A percentile compares a stretch with the other conserved stretches of the same genome.
These are phyloP conservation scores for Vitis hybrid DNA, from an alignment of 177 flowering plant species.

Conservation along the genomic window DNA sequence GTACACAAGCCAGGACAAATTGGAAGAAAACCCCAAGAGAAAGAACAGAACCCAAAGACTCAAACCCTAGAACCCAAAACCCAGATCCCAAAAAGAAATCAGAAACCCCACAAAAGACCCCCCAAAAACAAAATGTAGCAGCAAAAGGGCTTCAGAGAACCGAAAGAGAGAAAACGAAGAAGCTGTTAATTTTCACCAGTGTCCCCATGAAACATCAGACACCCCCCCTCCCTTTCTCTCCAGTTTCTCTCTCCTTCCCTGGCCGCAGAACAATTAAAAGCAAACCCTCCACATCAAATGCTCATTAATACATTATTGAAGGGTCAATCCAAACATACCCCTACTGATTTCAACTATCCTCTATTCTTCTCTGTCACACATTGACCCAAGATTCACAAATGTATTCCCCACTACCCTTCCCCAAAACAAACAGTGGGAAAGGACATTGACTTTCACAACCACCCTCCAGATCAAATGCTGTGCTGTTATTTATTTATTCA, in stretches of 20 bases:
- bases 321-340: slow-evolving; percentile 23
- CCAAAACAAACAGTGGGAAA: slow-evolving; percentile 16
- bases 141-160: neutral
- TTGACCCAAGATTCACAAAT: neutral
- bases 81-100: slow-evolving; percentile 27
- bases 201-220: slow-evolving; percentile 20
- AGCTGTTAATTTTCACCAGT: neutral
- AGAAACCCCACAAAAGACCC: slow-evolving; percentile 4
- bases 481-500: slow-evolving; percentile 6
- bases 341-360: slow-evolving; percentile 16
- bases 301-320: slow-evolving; percentile 20
- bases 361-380: slow-evolving; percentile 11
- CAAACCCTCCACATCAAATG: slow-evolving; percentile 24
- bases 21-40: slow-evolving; percentile 18
- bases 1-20: slow-evolving; percentile 6
- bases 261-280: slow-evolving; percentile 22
- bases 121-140: neutral
- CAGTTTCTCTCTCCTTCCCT: slow-evolving; percentile 15
- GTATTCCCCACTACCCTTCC: slow-evolving; percentile 1
- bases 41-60: slow-evolving; percentile 13
- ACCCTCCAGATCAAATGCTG: slow-evolving; percentile 1
- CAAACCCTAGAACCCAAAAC: slow-evolving; percentile 28
- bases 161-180: neutral
- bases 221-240: slow-evolving; percentile 8
- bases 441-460: slow-evolving; percentile 33